A percentile compares a stretch with the other conserved stretches of the same genome.
These are phyloP conservation scores for Scutellaria galericulata DNA, from an alignment of 257 asterid genomes.

Conservation along the genomic window DNA sequence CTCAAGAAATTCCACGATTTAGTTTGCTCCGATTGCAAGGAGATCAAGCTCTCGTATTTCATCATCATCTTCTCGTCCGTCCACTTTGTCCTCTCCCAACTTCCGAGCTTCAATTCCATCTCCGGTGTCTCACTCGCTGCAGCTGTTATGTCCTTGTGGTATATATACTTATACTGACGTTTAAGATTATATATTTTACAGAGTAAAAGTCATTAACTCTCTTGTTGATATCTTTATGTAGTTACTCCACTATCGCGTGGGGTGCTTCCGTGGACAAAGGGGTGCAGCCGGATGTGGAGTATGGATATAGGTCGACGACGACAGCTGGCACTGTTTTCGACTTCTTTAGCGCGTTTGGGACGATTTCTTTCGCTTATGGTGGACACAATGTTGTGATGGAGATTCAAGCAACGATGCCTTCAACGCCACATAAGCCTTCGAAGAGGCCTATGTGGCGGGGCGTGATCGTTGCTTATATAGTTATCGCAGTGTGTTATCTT, in stretches of 20 bases:
- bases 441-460: constrained; percentile 52
- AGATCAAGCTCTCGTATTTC: constrained; percentile 35
- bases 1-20: constrained; percentile 45
- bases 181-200: too few species aligned
- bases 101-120: constrained; percentile 49
- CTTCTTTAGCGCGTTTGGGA: constrained; percentile 47
- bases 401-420: constrained; percentile 50
- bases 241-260: constrained; percentile 26
- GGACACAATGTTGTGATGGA: constrained; percentile 58
- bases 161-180: background rate
- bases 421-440: constrained; percentile 43
- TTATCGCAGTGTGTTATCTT: constrained; percentile 42
- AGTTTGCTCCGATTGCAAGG: constrained; percentile 37
- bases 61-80: constrained; percentile 51
- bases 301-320: constrained; percentile 29
- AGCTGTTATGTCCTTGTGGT: constrained; percentile 45
- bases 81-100: constrained; percentile 49
- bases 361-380: constrained; percentile 44
- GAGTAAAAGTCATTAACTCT: too few species aligned
- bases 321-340: constrained; percentile 34
- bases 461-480: constrained; percentile 36
- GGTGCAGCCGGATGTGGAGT: constrained; percentile 6
- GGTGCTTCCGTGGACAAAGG: background rate
- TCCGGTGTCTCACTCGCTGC: constrained; percentile 49
- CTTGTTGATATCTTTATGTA: background rate